These are phyloP conservation scores for Dillenia suffruticosa DNA, from an alignment of 164 flowering plant species.

Conservation along the genomic window DNA sequence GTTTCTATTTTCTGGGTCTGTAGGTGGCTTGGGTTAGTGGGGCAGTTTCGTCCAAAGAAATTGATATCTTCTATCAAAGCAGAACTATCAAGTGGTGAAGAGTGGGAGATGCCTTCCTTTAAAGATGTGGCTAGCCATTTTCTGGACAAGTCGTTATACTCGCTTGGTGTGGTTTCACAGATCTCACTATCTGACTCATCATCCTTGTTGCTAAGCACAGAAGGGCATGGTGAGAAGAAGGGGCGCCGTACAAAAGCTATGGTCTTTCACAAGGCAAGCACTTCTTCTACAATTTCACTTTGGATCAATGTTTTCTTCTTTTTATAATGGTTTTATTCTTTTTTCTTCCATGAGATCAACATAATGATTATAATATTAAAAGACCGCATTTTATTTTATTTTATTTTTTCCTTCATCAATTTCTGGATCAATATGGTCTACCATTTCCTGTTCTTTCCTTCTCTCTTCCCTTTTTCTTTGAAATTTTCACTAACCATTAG, in stretches of 20 bases:
- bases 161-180: slow-evolving; percentile 52
- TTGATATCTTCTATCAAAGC: slow-evolving; percentile 56
- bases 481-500: no score
- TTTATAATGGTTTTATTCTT: no score
- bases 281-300: no score
- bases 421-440: no score
- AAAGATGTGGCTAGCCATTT: slow-evolving; percentile 50
- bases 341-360: no score
- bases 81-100: slow-evolving; percentile 40
- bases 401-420: no score
- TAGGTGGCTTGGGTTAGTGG: slow-evolving; percentile 82
- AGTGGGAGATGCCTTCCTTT: slow-evolving; percentile 38
- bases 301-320: no score
- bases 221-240: slow-evolving; percentile 59
- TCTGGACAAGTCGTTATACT: slow-evolving; percentile 73
- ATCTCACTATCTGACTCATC: slow-evolving; percentile 34
- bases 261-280: slow-evolving; percentile 58
- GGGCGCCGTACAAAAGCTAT: slow-evolving; percentile 52
- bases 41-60: slow-evolving; percentile 82
- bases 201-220: slow-evolving; percentile 58
- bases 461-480: no score
- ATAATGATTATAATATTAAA: no score
- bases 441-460: no score
- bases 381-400: no score
- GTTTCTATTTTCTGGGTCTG: background rate